Percentiles rank a stretch among this genome's conserved stretches.
These are phyloP conservation scores for Myriosclerotinia curreyana DNA, from an alignment of 2,329 filamentous ascomycete species.

Conservation along the genomic window DNA sequence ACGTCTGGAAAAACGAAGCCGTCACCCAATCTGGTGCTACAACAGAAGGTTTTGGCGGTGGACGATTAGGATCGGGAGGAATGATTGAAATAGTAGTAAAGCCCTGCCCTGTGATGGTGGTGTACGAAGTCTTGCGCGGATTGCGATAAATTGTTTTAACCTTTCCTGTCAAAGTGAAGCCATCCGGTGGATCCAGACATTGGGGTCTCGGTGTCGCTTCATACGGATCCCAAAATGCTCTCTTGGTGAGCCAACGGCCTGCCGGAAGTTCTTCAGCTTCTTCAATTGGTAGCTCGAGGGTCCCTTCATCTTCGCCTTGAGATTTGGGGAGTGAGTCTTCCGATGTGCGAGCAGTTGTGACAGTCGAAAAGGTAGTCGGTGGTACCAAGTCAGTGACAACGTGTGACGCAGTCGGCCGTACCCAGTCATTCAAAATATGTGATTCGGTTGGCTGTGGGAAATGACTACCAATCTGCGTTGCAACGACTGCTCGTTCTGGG, in stretches of 20 bases:
- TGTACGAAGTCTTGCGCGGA: conserved; percentile 6
- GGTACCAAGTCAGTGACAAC: not conserved
- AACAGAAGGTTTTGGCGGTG: not conserved
- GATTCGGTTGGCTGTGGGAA: not conserved
- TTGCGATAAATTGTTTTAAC: not conserved
- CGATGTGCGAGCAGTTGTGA: not conserved
- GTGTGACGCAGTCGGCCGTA: not conserved
- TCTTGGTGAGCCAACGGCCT: conserved; percentile 5
- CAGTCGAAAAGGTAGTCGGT: not conserved
- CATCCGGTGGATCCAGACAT: not conserved
- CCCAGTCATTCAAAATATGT: no score
- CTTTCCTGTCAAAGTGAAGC: not conserved
- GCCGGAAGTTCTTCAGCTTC: not conserved
- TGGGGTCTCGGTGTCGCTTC: not conserved
- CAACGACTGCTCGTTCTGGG: not conserved
- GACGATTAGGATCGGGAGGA: conserved; percentile 12
- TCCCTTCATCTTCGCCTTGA: not conserved
- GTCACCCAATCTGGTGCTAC: not conserved
- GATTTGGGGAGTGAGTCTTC: not conserved
- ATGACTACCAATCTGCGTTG: not conserved
- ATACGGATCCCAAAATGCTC: not conserved
- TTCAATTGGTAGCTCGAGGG: not conserved
- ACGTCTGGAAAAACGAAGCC: not conserved
- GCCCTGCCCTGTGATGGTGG: not conserved
- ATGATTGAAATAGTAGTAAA: not conserved